These are phyloP conservation scores for Wallacemonas collosoma DNA, from an alignment of 208 protist genomes.

Conservation along the genomic window DNA sequence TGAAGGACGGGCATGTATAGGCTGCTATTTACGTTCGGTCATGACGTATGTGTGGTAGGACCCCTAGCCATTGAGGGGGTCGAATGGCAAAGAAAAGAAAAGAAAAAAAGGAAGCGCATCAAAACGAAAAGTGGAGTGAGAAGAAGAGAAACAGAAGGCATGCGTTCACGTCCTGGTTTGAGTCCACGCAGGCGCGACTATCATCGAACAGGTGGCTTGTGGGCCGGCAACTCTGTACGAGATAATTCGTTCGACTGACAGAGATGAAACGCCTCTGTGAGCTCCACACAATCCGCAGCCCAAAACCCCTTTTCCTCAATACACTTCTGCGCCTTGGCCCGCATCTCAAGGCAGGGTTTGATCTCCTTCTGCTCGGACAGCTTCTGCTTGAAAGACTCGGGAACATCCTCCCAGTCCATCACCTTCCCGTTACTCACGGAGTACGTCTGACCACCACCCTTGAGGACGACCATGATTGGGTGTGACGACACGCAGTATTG, in stretches of 20 bases:
- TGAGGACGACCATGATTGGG: constrained; percentile 67
- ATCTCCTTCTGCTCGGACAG: constrained; percentile 67
- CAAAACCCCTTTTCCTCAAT: constrained; percentile 79
- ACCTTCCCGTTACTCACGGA: constrained; percentile 69
- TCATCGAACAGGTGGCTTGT: neutral
- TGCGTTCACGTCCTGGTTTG: no score
- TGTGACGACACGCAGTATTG: neutral
- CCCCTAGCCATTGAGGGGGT: no score
- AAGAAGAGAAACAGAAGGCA: constrained; percentile 5
- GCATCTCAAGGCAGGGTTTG: constrained; percentile 61
- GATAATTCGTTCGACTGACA: constrained; percentile 75
- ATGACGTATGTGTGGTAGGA: no score
- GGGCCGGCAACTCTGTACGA: constrained; percentile 34
- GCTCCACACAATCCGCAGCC: constrained; percentile 49
- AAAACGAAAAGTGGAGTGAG: neutral
- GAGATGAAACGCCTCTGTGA: constrained; percentile 75
- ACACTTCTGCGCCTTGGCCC: constrained; percentile 66
- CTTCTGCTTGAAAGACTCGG: constrained; percentile 70
- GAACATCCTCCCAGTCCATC: constrained; percentile 82
- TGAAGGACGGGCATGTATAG: no score
- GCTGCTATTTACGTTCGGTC: no score
- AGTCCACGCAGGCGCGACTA: no score
- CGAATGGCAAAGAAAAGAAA: neutral
- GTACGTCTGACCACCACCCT: constrained; percentile 79
- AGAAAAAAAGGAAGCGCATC: constrained; percentile 9